Conservation (phyloP, 2,329 filamentous ascomycete species). For the Xylaria sp. region DNA sequence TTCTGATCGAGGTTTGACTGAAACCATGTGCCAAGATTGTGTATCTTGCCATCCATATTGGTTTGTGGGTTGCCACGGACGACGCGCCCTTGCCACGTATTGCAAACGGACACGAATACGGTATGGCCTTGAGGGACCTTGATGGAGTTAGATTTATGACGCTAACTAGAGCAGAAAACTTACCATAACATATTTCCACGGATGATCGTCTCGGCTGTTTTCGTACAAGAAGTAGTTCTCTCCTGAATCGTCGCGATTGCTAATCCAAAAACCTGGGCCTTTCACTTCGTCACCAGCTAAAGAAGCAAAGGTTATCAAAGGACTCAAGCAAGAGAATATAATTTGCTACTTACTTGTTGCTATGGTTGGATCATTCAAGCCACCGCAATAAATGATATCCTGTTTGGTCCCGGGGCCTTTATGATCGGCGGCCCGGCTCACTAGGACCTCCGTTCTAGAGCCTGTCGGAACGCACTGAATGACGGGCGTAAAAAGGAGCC, state of each 20-base stretch:
- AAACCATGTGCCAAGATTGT: constrained; percentile 46
- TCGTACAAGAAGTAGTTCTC: constrained; percentile 46
- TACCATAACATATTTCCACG: constrained; percentile 47
- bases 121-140: constrained; percentile 41
- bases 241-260: constrained; percentile 42
- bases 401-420: neutral
- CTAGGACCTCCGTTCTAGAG: neutral
- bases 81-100: constrained; percentile 44
- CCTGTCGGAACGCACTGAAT: constrained; percentile 5
- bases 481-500: neutral
- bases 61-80: constrained; percentile 41
- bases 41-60: constrained; percentile 41
- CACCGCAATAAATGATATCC: constrained; percentile 32
- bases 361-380: constrained; percentile 20
- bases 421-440: neutral
- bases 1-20: constrained; percentile 35
- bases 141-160: neutral
- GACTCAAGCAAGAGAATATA: neutral
- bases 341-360: constrained; percentile 31
- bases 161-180: constrained; percentile 10
- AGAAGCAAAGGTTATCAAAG: neutral
- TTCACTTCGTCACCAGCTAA: constrained; percentile 36
- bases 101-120: constrained; percentile 46
- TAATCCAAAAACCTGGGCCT: constrained; percentile 44
- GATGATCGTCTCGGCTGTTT: constrained; percentile 43